phyloP scores from a whole-genome alignment of 1,284 basidiomycete species.

The Salmacisia buchloeana region DNA sequence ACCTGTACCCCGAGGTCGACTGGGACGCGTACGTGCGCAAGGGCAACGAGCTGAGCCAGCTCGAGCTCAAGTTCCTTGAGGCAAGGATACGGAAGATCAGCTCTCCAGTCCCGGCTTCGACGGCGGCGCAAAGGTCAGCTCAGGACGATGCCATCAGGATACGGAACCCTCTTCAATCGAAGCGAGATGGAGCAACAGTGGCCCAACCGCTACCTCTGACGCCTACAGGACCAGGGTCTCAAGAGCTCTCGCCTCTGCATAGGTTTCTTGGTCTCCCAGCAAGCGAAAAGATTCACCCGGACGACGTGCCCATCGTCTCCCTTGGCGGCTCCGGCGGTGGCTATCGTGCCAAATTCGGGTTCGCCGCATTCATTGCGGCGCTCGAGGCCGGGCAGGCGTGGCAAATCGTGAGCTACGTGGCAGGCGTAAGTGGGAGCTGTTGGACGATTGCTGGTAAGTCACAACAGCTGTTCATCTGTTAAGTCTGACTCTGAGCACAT shows the following conservation, averaged over 20 bases:
- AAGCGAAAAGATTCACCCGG: constrained; percentile 43
- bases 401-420: constrained; percentile 42
- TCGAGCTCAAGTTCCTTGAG: not conserved
- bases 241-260: constrained; percentile 24
- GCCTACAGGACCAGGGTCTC: not conserved
- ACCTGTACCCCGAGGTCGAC: constrained; percentile 37
- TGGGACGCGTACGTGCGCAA: constrained; percentile 35
- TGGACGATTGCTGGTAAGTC: constrained; percentile 31
- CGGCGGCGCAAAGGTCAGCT: not conserved
- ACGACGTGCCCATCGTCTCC: constrained; percentile 47
- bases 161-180: no score
- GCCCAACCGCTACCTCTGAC: not conserved
- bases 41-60: not conserved
- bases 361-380: constrained; percentile 35
- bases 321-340: constrained; percentile 51
- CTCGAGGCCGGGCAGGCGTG: constrained; percentile 39
- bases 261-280: constrained; percentile 25
- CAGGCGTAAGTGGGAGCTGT: constrained; percentile 48
- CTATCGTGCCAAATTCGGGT: constrained; percentile 46
- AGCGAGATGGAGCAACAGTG: no score
- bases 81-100: not conserved
- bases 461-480: not conserved
- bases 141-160: not conserved
- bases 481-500: not conserved
- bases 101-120: not conserved